Percentiles rank a stretch among this genome's conserved stretches.
Evolutionary conservation across 495 filamentous ascomycete species (phyloP).

Genomic region (Aspergillus bertholletiae): DNA sequence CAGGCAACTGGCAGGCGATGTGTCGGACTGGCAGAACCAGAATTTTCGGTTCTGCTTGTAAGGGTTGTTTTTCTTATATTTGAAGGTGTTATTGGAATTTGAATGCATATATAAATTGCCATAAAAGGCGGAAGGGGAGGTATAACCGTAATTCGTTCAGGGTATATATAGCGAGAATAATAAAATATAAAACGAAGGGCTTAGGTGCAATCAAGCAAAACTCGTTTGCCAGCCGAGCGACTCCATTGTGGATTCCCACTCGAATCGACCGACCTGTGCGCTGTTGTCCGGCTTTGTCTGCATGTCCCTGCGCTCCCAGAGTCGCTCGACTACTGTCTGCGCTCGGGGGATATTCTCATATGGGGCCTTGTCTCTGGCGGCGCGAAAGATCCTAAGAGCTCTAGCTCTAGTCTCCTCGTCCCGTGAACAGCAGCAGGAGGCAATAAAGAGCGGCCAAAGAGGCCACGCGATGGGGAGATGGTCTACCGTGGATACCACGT

Average conservation of each 20-base stretch:
- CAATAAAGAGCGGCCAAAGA: slow-evolving; percentile 6
- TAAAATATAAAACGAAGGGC: not conserved
- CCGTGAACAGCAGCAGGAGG: not conserved
- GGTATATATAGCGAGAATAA: not conserved
- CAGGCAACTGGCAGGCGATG: not conserved
- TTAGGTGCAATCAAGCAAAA: not conserved
- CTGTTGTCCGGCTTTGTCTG: not conserved
- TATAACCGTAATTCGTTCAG: not conserved
- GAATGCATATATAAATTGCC: too few relatives aligned
- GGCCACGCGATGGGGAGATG: slow-evolving; percentile 4
- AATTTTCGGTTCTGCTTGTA: slow-evolving; percentile 10
- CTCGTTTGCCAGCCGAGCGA: slow-evolving; percentile 6
- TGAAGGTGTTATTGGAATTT: too few relatives aligned
- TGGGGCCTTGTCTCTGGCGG: not conserved
- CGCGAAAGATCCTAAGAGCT: not conserved
- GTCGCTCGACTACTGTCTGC: not conserved
- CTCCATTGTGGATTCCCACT: slow-evolving; percentile 1
- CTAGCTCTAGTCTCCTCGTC: not conserved
- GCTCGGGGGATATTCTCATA: slow-evolving; percentile 2
- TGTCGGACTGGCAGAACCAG: slow-evolving; percentile 10
- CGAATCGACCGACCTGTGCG: not conserved
- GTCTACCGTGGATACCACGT: not conserved
- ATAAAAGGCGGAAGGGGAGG: not conserved
- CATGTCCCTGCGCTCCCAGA: not conserved
- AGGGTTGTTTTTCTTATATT: too few relatives aligned